Base-by-base conservation (phyloP, 148 eudicot species). In the Chenopodium quinoa region DNA sequence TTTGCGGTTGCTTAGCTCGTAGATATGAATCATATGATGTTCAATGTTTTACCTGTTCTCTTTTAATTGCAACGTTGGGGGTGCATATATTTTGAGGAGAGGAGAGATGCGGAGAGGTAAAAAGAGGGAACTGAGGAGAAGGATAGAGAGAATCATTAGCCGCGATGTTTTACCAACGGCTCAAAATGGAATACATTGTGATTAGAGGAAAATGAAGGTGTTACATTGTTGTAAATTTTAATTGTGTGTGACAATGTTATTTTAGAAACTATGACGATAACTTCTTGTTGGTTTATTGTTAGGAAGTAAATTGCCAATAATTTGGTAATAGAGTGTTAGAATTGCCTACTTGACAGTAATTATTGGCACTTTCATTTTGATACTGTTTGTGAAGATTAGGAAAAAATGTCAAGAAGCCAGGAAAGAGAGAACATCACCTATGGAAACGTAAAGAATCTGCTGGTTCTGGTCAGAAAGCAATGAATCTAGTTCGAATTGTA, bases 381-480 rank as follows among this genome's bases (percentile, higher is more conserved):
- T 31, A 62, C 71, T 72, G 31, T 27, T 71, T 29, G 56, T 74
- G 81, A 66, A 64, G 78, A 81, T 89, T 82, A 85, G 87, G 91
- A 84, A 89, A 82, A 79, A 27, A 62, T 23, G 46, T 75, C 10
- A 87, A 84, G 88, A 93, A 88, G 75, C 78, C 87, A n/a, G 91
- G 92, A 65, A 93, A 90, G 81, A 89, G 79, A 86, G 93, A 95
- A 80, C 99, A 93, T 83, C 99, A 95, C 82, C 80, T 93, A 75
- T 95, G 99, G 97, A 87, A 79, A 74, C 88, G 88, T 80, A 92
- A 90, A 89, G 97, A 95, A 78, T 87, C 97, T 75, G 82, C 91
- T 60, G 90, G 89, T n/a, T 93, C 97, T 60, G 99, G 99, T 50
- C 92, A 91, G 75, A 92, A 95, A 86, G 97, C 99, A 62, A 88